phyloP scores from a whole-genome alignment of 331 rosid genomes.

The Phaseolus coccineus region DNA sequence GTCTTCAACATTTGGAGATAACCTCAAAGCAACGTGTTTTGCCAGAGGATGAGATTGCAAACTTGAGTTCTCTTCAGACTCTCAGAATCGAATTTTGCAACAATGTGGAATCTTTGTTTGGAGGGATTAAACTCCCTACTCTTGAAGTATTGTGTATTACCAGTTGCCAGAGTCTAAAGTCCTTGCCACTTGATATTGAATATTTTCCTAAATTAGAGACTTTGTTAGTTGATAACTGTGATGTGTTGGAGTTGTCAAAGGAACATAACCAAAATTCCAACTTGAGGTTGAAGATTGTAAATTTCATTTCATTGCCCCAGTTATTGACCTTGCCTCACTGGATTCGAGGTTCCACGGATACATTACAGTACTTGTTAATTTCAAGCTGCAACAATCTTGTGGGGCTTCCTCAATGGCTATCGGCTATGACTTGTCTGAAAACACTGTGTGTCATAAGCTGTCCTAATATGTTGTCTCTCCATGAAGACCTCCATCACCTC shows the following conservation, averaged over 20 bases:
- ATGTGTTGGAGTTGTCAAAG: not conserved
- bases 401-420: constrained; percentile 42
- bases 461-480: constrained; percentile 42
- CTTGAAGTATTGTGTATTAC: not conserved
- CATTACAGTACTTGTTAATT: constrained; percentile 25
- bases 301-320: not conserved
- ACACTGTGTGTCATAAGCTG: constrained; percentile 9
- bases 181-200: constrained; percentile 30
- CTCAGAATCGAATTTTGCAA: constrained; percentile 25
- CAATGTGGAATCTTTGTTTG: constrained; percentile 30
- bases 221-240: constrained; percentile 18
- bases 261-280: not conserved
- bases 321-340: constrained; percentile 37
- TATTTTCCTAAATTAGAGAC: constrained; percentile 38
- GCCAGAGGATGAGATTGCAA: constrained; percentile 25
- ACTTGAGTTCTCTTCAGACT: constrained; percentile 39
- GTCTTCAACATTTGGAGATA: constrained; percentile 28
- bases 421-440: not conserved
- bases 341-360: constrained; percentile 18
- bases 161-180: not conserved
- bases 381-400: constrained; percentile 13
- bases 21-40: constrained; percentile 33
- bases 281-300: not conserved
- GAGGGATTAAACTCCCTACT: not conserved
- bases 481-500: constrained; percentile 20